These are phyloP conservation scores for Priceomyces medius DNA, from an alignment of 805 yeast species.

Conservation along the genomic window DNA sequence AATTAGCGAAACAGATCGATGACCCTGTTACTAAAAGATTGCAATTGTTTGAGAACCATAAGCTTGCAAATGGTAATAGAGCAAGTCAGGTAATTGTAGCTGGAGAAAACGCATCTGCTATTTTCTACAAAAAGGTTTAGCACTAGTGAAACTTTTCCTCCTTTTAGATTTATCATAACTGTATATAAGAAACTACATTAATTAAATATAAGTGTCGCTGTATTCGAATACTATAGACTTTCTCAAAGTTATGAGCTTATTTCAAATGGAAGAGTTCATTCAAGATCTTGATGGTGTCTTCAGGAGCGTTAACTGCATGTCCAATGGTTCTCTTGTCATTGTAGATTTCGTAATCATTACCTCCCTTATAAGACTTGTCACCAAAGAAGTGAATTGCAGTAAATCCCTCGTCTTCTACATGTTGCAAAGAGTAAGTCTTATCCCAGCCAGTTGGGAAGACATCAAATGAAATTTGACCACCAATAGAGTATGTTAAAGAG, in stretches of 20 bases:
- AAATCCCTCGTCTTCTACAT: slow-evolving; percentile 82
- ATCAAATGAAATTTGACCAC: slow-evolving; percentile 98
- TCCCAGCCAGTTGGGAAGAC: slow-evolving; percentile 99
- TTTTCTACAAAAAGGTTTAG: slow-evolving; percentile 47
- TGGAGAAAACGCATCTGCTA: slow-evolving; percentile 60
- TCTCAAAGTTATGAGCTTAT: background rate
- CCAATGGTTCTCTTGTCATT: slow-evolving; percentile 91
- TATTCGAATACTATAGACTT: background rate
- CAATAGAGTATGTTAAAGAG: slow-evolving; percentile 92
- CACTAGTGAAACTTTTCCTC: background rate
- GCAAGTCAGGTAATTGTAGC: slow-evolving; percentile 60
- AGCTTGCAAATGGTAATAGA: slow-evolving; percentile 22
- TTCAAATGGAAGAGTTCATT: slow-evolving; percentile 72
- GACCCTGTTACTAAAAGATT: slow-evolving; percentile 45
- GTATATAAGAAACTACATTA: background rate
- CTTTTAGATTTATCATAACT: slow-evolving; percentile 11
- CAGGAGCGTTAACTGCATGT: slow-evolving; percentile 87
- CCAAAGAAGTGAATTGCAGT: slow-evolving; percentile 94
- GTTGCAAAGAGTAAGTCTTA: slow-evolving; percentile 95
- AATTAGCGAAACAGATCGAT: slow-evolving; percentile 29
- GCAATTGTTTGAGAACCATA: slow-evolving; percentile 33
- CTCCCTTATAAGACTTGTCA: slow-evolving; percentile 96
- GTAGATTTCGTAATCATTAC: slow-evolving; percentile 98
- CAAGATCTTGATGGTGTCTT: slow-evolving; percentile 81
- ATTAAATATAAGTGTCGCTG: background rate